A percentile compares a stretch with the other conserved stretches of the same genome.
Conservation (phyloP, 75 land plant genomes). For the Pinus tabuliformis region DNA sequence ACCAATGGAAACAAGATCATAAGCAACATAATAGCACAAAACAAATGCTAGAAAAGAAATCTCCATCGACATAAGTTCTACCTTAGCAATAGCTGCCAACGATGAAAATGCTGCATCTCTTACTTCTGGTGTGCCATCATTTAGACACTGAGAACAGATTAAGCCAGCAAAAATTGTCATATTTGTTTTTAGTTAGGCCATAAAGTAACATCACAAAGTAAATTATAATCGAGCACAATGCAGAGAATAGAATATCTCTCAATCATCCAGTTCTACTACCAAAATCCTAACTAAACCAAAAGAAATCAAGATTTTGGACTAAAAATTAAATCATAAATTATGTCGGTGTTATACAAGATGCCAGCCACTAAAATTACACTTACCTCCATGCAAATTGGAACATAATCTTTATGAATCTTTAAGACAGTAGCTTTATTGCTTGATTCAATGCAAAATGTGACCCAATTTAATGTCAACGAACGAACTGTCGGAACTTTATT, state of each 20-base stretch:
- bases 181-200: not conserved
- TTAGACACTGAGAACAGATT: constrained; percentile 24
- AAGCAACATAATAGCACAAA: not conserved
- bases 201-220: not conserved
- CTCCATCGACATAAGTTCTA: not conserved
- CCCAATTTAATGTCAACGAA: constrained; percentile 34
- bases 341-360: not conserved
- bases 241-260: not conserved
- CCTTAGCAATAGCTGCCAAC: constrained; percentile 54
- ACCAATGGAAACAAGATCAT: not conserved
- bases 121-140: constrained; percentile 55
- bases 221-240: not conserved
- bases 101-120: constrained; percentile 48
- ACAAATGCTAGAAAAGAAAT: not conserved
- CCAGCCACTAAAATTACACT: not conserved
- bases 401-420: constrained; percentile 49
- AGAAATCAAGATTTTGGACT: not conserved
- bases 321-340: not conserved
- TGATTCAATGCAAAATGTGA: constrained; percentile 38
- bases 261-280: constrained; percentile 9
- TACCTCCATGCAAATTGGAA: constrained; percentile 54
- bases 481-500: constrained; percentile 55
- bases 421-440: constrained; percentile 40
- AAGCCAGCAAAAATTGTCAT: constrained; percentile 1
- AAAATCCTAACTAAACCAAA: not conserved